phyloP scores from a whole-genome alignment of 495 filamentous ascomycete genomes.

The Zalerion maritima region DNA sequence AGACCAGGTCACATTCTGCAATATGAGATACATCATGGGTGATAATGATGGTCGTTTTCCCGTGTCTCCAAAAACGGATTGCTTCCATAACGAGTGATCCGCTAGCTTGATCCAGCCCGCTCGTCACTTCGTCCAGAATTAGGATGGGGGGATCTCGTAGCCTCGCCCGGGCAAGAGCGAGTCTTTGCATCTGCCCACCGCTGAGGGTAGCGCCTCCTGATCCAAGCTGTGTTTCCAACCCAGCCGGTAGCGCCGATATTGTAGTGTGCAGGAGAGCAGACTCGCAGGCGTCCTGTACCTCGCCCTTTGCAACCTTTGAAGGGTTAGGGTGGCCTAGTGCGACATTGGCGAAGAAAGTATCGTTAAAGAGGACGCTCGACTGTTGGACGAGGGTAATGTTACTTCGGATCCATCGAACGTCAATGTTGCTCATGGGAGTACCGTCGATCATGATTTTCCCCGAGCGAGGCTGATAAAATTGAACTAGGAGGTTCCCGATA shows the following conservation, averaged over 20 bases:
- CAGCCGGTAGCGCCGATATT: constrained; percentile 54
- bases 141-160: constrained; percentile 69
- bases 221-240: constrained; percentile 61
- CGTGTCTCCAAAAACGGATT: constrained; percentile 57
- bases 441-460: constrained; percentile 63
- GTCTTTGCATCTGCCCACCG: constrained; percentile 70
- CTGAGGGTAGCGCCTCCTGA: constrained; percentile 56
- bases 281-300: constrained; percentile 43
- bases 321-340: constrained; percentile 50
- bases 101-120: constrained; percentile 60
- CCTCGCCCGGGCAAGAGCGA: constrained; percentile 60
- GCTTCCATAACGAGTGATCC: constrained; percentile 54
- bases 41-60: constrained; percentile 79
- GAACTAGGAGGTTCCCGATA: constrained; percentile 60
- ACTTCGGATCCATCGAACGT: constrained; percentile 57
- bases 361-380: constrained; percentile 68
- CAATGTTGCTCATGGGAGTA: constrained; percentile 41
- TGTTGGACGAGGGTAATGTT: constrained; percentile 81
- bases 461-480: constrained; percentile 52
- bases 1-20: constrained; percentile 56
- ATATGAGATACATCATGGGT: constrained; percentile 87
- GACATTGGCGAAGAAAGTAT: constrained; percentile 67
- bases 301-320: constrained; percentile 29
- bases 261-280: constrained; percentile 60
- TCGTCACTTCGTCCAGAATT: constrained; percentile 81